Evolutionary conservation across 352 stramenopile species (phyloP), one percentile per base, ranked within the genome.

Genomic region (Aphanomyces astaci): DNA sequence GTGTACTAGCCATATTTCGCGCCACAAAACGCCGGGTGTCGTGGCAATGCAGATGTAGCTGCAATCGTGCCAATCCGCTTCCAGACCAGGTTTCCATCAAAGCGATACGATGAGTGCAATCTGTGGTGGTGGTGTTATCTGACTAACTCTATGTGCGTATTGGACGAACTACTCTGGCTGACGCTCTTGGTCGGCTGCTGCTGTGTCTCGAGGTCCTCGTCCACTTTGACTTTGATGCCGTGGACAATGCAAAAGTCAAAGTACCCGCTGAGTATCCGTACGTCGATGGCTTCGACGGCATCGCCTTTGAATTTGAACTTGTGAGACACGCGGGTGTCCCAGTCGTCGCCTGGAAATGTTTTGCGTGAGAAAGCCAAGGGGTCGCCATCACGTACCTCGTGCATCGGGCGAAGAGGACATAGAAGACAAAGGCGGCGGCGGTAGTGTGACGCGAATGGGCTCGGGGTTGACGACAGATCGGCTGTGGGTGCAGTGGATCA

Each of bases 401-500:
- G 22, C 17, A 0, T 49, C 40, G 17, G 40, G 40, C 17, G 40
- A 15, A 49, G 40, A 49, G 40, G 22, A 0, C 17, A n/a, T 1
- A n/a, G 40, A 15, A 49, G 22, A 55, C 48, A 10, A 43, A 11
- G 31, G 15, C 7, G 60, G 60, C 17, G 60, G 60, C 33, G 60
- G 60, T 40, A 67, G 25, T 3, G 45, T 67, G 15, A 67, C 60
- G 7, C 22, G 19, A 25, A 67, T 56, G 2, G 60, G 60, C 7
- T 67, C 60, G 7, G 60, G 60, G 25, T 67, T 67, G 28, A 67
- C 60, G 1, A 67, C 60, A 11, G 60, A 67, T 28, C 60, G 43
- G 10, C 66, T 86, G 1, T 71, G 52, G 5, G 77, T 76, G 3
- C 74, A 76, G 28, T 79, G 78, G 7, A 93, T 53, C 64, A 82